Evolutionary conservation across 768 basidiomycete species (phyloP), one percentile per base, ranked within the genome.

Genomic region (Hericium alpestre): DNA sequence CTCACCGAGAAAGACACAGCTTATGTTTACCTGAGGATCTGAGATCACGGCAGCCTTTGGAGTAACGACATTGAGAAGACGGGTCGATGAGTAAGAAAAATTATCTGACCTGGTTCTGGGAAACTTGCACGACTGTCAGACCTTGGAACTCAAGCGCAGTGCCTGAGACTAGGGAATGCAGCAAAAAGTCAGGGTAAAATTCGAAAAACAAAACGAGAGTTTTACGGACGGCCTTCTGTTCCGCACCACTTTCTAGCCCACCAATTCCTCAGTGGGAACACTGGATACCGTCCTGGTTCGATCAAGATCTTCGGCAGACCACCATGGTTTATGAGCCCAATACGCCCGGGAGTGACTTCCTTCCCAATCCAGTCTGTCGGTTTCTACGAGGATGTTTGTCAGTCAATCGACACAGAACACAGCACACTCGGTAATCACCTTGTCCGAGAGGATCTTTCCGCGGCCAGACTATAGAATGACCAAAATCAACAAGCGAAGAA

Each of bases 71-170:
- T 16, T 32, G 1, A 38, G 16, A 46, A 27, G 40, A 25, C 25
- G 25, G 25, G 25, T 27, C 11, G 4, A 22, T 4, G 20, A 61
- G 15, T 37, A 43, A 10, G 46, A 38, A 9, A 20, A 0, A 2
- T 11, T 13, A 22, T 53, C 59, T 55, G 50, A 71, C 86, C 65
- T 84, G 83, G 65, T 92, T 92, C 73, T 91, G 90, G 0, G 87
- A 87, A 20, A 91, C 90, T 65, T 92, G 90, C 0, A 92, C 88
- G n/a, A 87, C 76, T 0, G 86, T 89, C 58, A 92, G 71, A 52
- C 90, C 90, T 51, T 82, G 77, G 67, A 90, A 90, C 60, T 85
- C 81, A 50, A 91, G 84, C 22, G 88, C 86, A 1, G 89, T 85
- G 63, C 91, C 89, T 11, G 88, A 89, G 48, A 90, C 87, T 89